Evolutionary conservation across 116 monocot genomes (phyloP), one percentile per base, ranked within the genome.

Genomic region (Papilionanthe hybrid): DNA sequence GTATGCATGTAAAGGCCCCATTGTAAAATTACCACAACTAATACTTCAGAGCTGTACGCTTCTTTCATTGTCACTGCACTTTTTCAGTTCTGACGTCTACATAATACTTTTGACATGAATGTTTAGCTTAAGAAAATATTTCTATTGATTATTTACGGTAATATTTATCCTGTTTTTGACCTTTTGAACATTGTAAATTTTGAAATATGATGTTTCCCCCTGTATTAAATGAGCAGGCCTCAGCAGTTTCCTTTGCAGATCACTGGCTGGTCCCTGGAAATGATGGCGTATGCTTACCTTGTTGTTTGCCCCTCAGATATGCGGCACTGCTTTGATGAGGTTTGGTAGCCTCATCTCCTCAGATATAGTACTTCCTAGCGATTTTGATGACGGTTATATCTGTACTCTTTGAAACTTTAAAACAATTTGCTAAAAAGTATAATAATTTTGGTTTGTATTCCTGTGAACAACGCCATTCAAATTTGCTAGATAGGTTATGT

Each of bases 261-360:
- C 73, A 92, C 85, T 81, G 96, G 96, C 49, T 94, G 92, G 94
- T 81, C 96, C 22, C 28, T 85, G 76, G 92, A 96, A 81, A 85
- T 96, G 90, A 96, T 89, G 90, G 96, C 94, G 82, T 96, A 93
- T 86, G 92, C 94, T 42, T 92, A 89, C 82, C 90, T 96, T 71
- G 84, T 87, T 73, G 94, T 92, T 57, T 91, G 96, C 82, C 92
- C 94, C 20, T 90, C 94, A 66, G 83, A 81, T 28, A 92, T 92
- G 96, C 86, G 66, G 53, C 78, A 30, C 44, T 80, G 67, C 9
- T 96, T 84, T 84, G 86, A 92, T 45, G 90, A 96, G 96, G 93
- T 93, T 82, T 78, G 68, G 42, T 42, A 27, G 32, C n/a, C 60
- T 22, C 60, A 1, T n/a, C 37, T 5, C 5, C 9, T 23, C 6